A percentile compares a stretch with the other conserved stretches of the same genome.
Conservation (phyloP, 2,329 filamentous ascomycete species). For the Trichoderma breve region DNA sequence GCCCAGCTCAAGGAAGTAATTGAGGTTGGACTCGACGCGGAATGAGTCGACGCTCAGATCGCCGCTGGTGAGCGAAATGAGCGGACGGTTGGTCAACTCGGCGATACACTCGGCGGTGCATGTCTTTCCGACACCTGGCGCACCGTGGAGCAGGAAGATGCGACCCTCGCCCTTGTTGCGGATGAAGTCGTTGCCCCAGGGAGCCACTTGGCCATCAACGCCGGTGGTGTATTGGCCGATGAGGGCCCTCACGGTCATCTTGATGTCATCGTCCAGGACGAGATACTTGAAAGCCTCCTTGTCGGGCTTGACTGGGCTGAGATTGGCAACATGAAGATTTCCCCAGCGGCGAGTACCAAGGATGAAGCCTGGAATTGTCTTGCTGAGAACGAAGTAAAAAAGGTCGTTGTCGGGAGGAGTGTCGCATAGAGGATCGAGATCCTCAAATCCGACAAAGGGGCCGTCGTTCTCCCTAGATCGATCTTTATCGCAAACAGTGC, state of each 20-base stretch:
- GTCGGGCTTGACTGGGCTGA: conserved; percentile 43
- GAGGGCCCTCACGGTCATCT: conserved; percentile 46
- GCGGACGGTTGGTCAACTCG: conserved; percentile 49
- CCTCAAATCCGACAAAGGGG: conserved; percentile 41
- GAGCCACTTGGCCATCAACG: conserved; percentile 38
- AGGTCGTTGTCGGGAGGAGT: conserved; percentile 40
- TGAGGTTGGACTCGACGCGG: conserved; percentile 43
- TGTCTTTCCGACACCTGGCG: conserved; percentile 57
- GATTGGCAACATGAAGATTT: conserved; percentile 39
- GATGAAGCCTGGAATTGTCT: conserved; percentile 48
- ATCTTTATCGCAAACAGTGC: conserved; percentile 34
- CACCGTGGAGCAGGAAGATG: conserved; percentile 52
- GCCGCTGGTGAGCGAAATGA: conserved; percentile 51
- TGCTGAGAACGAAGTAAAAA: conserved; percentile 44
- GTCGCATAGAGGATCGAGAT: conserved; percentile 38
- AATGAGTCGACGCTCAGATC: conserved; percentile 43
- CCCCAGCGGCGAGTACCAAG: conserved; percentile 46
- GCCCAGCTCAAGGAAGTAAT: conserved; percentile 48
- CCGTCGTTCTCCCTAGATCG: conserved; percentile 28
- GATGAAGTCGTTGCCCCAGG: conserved; percentile 48
- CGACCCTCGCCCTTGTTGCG: conserved; percentile 51
- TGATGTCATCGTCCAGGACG: conserved; percentile 48
- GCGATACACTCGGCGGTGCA: conserved; percentile 56
- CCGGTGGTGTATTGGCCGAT: conserved; percentile 46
- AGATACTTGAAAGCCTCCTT: conserved; percentile 51